Evolutionary conservation across 73 alveolate genomes (phyloP), one percentile per base, ranked within the genome.

Genomic region (Stentor coeruleus): DNA sequence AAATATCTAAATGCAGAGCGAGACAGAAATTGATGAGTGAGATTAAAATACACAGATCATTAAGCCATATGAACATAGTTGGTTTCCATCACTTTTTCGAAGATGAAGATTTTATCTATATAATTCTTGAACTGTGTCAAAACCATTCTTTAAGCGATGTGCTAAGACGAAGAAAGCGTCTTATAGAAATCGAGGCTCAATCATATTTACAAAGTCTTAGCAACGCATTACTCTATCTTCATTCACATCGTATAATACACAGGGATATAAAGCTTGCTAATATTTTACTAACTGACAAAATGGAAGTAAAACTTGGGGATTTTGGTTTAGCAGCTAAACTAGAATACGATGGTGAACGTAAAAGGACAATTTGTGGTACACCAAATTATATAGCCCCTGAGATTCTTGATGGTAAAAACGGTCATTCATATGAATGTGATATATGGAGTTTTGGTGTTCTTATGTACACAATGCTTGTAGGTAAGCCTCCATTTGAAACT

Each of bases 1-100:
- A 94, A 33, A 86, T 97, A 28, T 84, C 97, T 3, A 95, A 94
- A 91, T 83, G 95, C 4, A 92, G 99, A 55, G 98, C 99, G 14
- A 96, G 91, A 81, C 92, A 94, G 90, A 96, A 96, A 88, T 93
- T 97, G 60, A 94, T 94, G 92, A 89, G 97, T 73, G 99, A 97
- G 86, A 97, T 97, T 75, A 97, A 97, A 83, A 93, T 97, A 55
- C 99, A 97, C 91, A 89, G 96, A 84, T 87, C 97, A 41, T 85
- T 96, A 58, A 96, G 95, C 82, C 97, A 97, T 84, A 86, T 91
- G 11, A 89, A 97, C 84, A 91, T 97, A 26, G 99, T 95, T 3
- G 94, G 95, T 36, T 97, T 95, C 88, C 98, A 95, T 80, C 99
- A 96, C 93, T 99, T 76, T 84, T 89, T 90, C 35, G 93, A 90